These are phyloP conservation scores for Salix caprea DNA, from an alignment of 345 rosid genomes.

Conservation along the genomic window DNA sequence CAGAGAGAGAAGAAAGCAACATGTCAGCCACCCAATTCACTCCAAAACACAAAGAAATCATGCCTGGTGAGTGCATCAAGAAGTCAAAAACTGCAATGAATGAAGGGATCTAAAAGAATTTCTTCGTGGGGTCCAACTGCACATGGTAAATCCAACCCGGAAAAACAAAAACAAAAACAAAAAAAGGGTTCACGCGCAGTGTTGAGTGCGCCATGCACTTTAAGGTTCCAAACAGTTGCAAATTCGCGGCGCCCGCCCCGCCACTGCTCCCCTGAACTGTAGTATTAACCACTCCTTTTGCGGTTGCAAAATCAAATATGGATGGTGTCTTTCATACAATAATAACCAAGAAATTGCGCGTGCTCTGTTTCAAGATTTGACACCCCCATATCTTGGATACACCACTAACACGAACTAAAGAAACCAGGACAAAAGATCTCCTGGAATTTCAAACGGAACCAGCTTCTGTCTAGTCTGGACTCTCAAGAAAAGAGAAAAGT, in stretches of 20 bases:
- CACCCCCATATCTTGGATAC: not conserved
- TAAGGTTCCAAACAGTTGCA: constrained; percentile 11
- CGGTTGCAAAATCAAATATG: not conserved
- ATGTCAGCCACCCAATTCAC: not conserved
- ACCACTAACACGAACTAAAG: constrained; percentile 13
- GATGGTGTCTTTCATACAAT: not conserved
- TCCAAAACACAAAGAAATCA: not conserved
- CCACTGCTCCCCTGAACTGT: not conserved
- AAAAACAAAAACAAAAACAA: not conserved
- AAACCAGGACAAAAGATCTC: not conserved
- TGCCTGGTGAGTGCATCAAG: not conserved
- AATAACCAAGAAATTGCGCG: not conserved
- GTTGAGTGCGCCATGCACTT: constrained; percentile 25
- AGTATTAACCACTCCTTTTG: not conserved
- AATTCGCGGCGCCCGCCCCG: constrained; percentile 3
- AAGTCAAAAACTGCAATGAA: constrained; percentile 21
- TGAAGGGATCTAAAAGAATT: not conserved
- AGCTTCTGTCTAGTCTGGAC: not conserved
- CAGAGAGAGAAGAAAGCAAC: not conserved
- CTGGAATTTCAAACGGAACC: not conserved
- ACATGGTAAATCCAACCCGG: not conserved
- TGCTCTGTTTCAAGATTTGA: not conserved
- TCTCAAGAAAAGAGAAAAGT: not conserved
- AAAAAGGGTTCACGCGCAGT: constrained; percentile 25
- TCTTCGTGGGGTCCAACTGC: constrained; percentile 16